phyloP scores from a whole-genome alignment of 805 yeast genomes.

The Cephaloascus fragrans region DNA sequence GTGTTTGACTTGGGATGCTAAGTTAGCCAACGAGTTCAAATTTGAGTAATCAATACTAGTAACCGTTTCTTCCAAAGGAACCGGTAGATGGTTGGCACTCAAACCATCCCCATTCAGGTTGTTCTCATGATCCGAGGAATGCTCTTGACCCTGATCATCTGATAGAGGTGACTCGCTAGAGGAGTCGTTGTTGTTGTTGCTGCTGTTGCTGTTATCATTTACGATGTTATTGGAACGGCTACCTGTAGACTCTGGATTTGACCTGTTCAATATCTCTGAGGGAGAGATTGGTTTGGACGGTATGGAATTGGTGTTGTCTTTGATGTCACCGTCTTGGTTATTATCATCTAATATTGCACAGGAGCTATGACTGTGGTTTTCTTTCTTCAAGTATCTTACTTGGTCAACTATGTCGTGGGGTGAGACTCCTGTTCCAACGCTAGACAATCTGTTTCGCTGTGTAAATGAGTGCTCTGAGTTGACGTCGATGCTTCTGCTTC shows the following conservation, averaged over 20 bases:
- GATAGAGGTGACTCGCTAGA: background rate
- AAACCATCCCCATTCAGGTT: too few relatives aligned
- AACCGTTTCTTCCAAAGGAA: background rate
- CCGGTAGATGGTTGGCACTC: too few relatives aligned
- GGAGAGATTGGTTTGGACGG: background rate
- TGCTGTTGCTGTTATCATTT: too few relatives aligned
- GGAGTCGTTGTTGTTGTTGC: too few relatives aligned
- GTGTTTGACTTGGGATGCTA: background rate
- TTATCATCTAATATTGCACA: background rate
- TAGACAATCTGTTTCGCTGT: background rate
- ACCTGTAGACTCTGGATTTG: too few relatives aligned
- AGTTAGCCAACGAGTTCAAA: background rate
- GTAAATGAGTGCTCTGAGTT: background rate
- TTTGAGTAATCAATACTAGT: background rate
- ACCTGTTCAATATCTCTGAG: background rate
- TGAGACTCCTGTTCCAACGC: too few relatives aligned
- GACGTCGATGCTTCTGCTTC: background rate
- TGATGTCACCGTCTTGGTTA: background rate
- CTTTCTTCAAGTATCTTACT: background rate
- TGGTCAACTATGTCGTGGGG: background rate
- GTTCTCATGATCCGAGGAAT: background rate
- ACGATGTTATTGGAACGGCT: too few relatives aligned
- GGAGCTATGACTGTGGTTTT: background rate
- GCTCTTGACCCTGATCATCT: background rate
- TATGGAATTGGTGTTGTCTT: background rate